Evolutionary conservation across 148 eudicot species (phyloP).

Genomic region (Fagopyrum homotropicum): DNA sequence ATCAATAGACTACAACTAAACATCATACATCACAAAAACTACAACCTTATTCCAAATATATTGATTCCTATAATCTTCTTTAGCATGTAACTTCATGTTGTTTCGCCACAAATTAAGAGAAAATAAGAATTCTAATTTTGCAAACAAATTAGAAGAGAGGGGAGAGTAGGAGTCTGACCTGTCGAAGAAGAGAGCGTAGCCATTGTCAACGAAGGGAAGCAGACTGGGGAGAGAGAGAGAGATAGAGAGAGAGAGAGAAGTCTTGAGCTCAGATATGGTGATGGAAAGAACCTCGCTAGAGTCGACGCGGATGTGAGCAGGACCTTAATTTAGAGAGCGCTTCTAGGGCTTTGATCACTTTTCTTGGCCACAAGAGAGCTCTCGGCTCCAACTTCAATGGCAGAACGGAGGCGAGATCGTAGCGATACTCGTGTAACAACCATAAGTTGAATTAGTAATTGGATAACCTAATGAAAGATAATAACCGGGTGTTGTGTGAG

Average conservation of each 20-base stretch:
- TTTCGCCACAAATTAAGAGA: no score
- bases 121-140: neutral
- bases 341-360: constrained; percentile 52
- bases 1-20: no score
- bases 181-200: constrained; percentile 52
- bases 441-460: no score
- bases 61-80: no score
- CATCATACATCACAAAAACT: no score
- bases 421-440: no score
- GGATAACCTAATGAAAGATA: no score
- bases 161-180: constrained; percentile 23
- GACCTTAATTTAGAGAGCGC: constrained; percentile 58
- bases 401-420: no score
- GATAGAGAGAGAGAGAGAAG: constrained; percentile 45
- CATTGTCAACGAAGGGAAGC: constrained; percentile 15
- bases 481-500: no score
- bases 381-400: constrained; percentile 16
- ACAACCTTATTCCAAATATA: no score
- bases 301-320: constrained; percentile 58
- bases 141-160: neutral
- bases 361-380: constrained; percentile 50
- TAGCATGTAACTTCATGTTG: no score
- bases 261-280: constrained; percentile 61
- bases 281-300: constrained; percentile 63
- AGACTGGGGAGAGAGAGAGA: constrained; percentile 38